phyloP scores from a whole-genome alignment of 768 basidiomycete species.

The Termitomyces sp. region DNA sequence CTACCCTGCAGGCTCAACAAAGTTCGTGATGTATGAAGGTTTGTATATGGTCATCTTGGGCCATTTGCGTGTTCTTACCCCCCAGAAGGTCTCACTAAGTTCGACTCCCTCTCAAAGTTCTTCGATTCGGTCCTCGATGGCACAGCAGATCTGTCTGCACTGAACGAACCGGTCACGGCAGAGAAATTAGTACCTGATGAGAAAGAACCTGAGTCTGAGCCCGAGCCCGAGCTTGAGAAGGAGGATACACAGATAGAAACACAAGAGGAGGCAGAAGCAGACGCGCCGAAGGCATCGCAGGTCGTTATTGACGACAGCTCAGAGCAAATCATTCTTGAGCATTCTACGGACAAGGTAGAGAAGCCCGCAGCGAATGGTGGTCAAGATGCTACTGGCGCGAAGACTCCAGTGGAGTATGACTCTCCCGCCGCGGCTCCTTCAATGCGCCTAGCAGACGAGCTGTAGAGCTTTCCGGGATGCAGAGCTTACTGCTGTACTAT shows the following conservation, averaged over 20 bases:
- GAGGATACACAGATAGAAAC: conserved; percentile 28
- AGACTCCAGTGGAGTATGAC: conserved; percentile 8
- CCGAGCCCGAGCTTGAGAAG: conserved; percentile 32
- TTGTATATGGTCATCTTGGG: neutral
- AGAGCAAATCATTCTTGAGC: conserved; percentile 1
- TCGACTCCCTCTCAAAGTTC: conserved; percentile 69
- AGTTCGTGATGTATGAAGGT: conserved; percentile 68
- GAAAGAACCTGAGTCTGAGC: conserved; percentile 39
- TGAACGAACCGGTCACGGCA: conserved; percentile 32
- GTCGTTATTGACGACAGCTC: neutral
- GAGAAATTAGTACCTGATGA: conserved; percentile 37
- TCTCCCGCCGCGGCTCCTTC: conserved; percentile 2
- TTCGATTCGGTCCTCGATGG: conserved; percentile 69
- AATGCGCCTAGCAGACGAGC: conserved; percentile 15
- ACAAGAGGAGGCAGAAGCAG: conserved; percentile 10
- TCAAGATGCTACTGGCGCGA: conserved; percentile 2
- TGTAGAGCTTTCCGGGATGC: conserved; percentile 6
- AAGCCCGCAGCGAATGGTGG: neutral
- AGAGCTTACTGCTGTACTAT: neutral
- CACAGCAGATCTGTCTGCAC: conserved; percentile 46
- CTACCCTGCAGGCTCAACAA: conserved; percentile 56
- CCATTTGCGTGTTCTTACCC: neutral
- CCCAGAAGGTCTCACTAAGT: conserved; percentile 55
- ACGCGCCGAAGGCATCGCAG: neutral
- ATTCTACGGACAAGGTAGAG: neutral